phyloP scores from a whole-genome alignment of 2,329 filamentous ascomycete species.

The Pochonia chlamydosporia region DNA sequence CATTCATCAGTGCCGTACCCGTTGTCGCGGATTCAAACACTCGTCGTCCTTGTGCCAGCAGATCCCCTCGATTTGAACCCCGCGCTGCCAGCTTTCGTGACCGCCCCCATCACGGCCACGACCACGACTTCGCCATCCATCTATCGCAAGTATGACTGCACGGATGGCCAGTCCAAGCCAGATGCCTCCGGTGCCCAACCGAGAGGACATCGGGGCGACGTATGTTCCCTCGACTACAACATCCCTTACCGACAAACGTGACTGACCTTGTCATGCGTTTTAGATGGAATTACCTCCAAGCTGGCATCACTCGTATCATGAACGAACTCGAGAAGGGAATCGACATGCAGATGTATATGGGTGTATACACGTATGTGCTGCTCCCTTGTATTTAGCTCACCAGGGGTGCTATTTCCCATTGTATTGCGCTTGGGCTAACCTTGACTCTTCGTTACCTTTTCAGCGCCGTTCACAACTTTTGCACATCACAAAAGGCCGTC shows the following conservation, averaged over 20 bases:
- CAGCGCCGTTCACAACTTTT: conserved; percentile 96
- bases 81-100: conserved; percentile 4
- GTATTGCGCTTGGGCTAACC: background rate
- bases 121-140: background rate
- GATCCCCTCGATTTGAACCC: conserved; percentile 3
- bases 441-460: conserved; percentile 31
- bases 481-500: conserved; percentile 92
- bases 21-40: no score
- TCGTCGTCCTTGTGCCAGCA: background rate
- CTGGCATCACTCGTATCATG: conserved; percentile 90
- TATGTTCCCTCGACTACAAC: conserved; percentile 15
- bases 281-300: conserved; percentile 87
- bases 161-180: conserved; percentile 29
- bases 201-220: conserved; percentile 54
- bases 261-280: background rate
- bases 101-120: no score
- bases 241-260: background rate
- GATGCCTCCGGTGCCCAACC: conserved; percentile 55
- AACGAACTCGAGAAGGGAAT: conserved; percentile 84
- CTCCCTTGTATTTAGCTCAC: background rate
- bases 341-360: conserved; percentile 97
- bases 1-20: no score
- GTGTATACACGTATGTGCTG: conserved; percentile 73
- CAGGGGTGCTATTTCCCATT: background rate
- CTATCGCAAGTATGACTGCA: conserved; percentile 22